Evolutionary conservation across 176 grass and related monocot genomes (phyloP).

Genomic region (Avena sativa): DNA sequence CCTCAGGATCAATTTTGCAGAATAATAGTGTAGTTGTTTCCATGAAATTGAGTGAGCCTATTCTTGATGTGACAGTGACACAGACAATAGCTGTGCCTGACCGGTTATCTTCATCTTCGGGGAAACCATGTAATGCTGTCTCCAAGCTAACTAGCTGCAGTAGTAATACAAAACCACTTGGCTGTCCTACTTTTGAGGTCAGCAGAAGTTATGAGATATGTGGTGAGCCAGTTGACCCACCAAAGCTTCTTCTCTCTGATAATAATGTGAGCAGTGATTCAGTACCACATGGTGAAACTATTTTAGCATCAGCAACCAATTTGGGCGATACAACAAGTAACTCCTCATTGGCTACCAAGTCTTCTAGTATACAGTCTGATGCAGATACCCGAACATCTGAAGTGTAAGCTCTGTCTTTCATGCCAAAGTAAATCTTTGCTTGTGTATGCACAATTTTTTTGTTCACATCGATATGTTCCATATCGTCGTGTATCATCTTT

Average conservation of each 20-base stretch:
- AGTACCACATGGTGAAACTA: slow-evolving; percentile 31
- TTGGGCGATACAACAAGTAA: slow-evolving; percentile 53
- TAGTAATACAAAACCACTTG: slow-evolving; percentile 39
- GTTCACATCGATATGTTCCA: slow-evolving; percentile 27
- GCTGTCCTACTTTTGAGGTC: slow-evolving; percentile 31
- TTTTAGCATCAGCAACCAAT: slow-evolving; percentile 40
- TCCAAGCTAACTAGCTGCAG: slow-evolving; percentile 33
- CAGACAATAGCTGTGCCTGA: slow-evolving; percentile 40
- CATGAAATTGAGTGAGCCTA: slow-evolving; percentile 35
- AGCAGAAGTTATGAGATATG: slow-evolving; percentile 40
- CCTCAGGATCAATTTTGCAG: slow-evolving; percentile 36
- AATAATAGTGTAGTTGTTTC: slow-evolving; percentile 38
- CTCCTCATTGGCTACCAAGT: slow-evolving; percentile 60
- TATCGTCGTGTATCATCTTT: background rate
- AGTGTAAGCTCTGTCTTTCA: slow-evolving; percentile 62
- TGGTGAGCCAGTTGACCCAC: slow-evolving; percentile 12
- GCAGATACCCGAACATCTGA: slow-evolving; percentile 54
- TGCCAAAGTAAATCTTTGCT: slow-evolving; percentile 36
- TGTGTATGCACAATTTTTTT: slow-evolving; percentile 31
- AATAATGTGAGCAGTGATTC: slow-evolving; percentile 25
- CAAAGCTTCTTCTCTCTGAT: slow-evolving; percentile 32
- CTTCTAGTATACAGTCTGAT: slow-evolving; percentile 64
- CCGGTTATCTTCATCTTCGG: slow-evolving; percentile 54
- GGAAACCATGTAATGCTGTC: slow-evolving; percentile 51
- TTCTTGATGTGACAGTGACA: slow-evolving; percentile 32